A percentile compares a stretch with the other conserved stretches of the same genome.
Evolutionary conservation across 805 yeast species (phyloP).

Genomic region (Starmerella etchellsii): DNA sequence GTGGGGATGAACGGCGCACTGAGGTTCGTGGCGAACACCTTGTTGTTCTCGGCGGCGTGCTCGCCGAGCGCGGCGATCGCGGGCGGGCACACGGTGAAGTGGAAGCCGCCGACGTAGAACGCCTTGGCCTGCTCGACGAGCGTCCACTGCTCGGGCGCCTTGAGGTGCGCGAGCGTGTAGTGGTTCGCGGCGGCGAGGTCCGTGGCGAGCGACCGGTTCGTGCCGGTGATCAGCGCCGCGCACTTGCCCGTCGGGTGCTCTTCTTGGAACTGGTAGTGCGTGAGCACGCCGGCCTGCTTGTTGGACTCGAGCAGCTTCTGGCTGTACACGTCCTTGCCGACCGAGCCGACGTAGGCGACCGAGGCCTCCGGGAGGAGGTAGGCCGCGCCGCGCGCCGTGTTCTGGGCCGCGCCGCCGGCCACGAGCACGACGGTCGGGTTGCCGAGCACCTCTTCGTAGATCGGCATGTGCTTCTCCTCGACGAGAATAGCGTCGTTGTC

Average conservation of each 20-base stretch:
- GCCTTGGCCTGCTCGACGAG: conserved; percentile 65
- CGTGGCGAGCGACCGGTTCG: conserved; percentile 84
- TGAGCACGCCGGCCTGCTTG: conserved; percentile 71
- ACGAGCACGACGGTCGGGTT: conserved; percentile 51
- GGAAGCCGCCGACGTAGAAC: conserved; percentile 98
- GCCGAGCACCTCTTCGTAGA: conserved; percentile 64
- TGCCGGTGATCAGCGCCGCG: conserved; percentile 85
- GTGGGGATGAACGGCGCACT: conserved; percentile 95
- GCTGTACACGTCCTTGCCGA: conserved; percentile 82
- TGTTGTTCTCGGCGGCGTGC: conserved; percentile 76
- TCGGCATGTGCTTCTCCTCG: conserved; percentile 73
- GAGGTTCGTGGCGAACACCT: conserved; percentile 70
- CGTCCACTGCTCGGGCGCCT: conserved; percentile 80
- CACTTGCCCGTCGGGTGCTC: conserved; percentile 87
- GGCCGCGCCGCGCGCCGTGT: conserved; percentile 97
- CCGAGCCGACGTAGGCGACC: conserved; percentile 91
- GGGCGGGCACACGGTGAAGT: conserved; percentile 91
- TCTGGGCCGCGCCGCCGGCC: conserved; percentile 99
- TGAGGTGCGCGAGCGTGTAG: conserved; percentile 78
- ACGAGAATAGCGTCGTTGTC: conserved; percentile 87
- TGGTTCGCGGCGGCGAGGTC: conserved; percentile 98
- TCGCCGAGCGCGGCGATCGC: conserved; percentile 82
- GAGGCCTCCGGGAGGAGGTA: conserved; percentile 68
- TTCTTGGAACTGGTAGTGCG: conserved; percentile 71
- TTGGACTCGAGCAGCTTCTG: conserved; percentile 74